Percentiles rank a stretch among this genome's conserved stretches.
phyloP scores from a whole-genome alignment of 1,284 basidiomycete genomes.

The Ustilago cynodontis region DNA sequence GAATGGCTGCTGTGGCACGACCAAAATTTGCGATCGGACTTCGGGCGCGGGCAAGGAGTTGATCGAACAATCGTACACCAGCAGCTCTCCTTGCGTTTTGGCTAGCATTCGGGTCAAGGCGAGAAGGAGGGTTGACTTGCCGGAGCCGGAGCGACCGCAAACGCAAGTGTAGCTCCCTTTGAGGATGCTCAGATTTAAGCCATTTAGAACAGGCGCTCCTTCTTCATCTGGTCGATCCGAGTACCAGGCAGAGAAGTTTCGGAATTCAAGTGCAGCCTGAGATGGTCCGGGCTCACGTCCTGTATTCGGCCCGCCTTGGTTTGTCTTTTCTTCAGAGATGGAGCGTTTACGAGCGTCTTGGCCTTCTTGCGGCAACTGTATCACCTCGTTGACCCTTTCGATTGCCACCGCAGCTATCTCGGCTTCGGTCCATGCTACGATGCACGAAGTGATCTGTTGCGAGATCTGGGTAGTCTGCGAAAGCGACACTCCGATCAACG shows the following conservation, averaged over 20 bases:
- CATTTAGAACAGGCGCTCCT: not conserved
- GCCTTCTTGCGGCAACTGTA: not conserved
- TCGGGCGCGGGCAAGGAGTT: not conserved
- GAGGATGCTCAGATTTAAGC: not conserved
- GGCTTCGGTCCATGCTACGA: conserved; percentile 64
- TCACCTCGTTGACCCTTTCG: conserved; percentile 66
- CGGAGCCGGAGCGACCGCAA: not conserved
- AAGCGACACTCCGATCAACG: conserved; percentile 67
- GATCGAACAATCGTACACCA: not conserved
- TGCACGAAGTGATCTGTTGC: conserved; percentile 29
- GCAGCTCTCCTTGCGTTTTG: not conserved
- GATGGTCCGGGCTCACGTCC: not conserved
- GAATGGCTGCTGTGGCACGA: not conserved
- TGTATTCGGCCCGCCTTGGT: not conserved
- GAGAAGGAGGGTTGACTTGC: not conserved
- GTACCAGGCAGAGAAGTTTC: not conserved
- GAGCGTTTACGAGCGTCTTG: not conserved
- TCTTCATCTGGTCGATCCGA: no score
- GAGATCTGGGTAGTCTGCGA: conserved; percentile 57
- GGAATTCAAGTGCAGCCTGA: not conserved
- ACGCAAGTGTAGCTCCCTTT: not conserved
- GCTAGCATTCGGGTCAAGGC: not conserved
- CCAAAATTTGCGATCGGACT: not conserved
- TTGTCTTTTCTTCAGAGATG: no score
- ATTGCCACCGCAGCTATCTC: conserved; percentile 70